Percentiles rank a stretch among this genome's conserved stretches.
phyloP scores from a whole-genome alignment of 495 filamentous ascomycete species.

The Aspergillus cavernicola region DNA sequence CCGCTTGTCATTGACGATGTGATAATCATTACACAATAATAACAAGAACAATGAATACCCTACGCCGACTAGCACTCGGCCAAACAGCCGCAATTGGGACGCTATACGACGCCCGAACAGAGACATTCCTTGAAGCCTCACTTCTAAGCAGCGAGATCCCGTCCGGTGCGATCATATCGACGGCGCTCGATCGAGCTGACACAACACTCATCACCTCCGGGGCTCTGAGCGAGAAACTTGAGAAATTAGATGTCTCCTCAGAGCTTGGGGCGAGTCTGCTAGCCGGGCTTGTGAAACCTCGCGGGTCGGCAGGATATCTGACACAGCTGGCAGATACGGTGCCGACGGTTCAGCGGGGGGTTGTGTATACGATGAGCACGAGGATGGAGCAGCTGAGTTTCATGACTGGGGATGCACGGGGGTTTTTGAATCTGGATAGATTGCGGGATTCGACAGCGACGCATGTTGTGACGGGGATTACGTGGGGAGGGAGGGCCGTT shows the following conservation, averaged over 20 bases:
- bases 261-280: conserved; percentile 6
- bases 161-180: not conserved
- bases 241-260: not conserved
- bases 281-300: not conserved
- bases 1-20: too few relatives aligned
- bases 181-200: not conserved
- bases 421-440: not conserved
- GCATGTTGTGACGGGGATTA: conserved; percentile 7
- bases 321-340: not conserved
- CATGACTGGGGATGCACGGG: not conserved
- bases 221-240: not conserved
- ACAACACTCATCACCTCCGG: not conserved
- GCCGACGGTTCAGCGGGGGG: not conserved
- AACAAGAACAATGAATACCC: conserved; percentile 7
- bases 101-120: conserved; percentile 1
- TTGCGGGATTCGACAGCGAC: not conserved
- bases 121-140: not conserved
- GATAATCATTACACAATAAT: too few relatives aligned
- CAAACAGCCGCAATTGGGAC: conserved; percentile 2
- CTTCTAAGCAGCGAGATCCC: not conserved
- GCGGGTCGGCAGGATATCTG: conserved; percentile 1
- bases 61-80: conserved; percentile 2
- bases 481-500: not conserved
- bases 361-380: not conserved
- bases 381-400: conserved; percentile 6